Evolutionary conservation across 345 rosid species (phyloP).

Genomic region (Litchi chinensis): DNA sequence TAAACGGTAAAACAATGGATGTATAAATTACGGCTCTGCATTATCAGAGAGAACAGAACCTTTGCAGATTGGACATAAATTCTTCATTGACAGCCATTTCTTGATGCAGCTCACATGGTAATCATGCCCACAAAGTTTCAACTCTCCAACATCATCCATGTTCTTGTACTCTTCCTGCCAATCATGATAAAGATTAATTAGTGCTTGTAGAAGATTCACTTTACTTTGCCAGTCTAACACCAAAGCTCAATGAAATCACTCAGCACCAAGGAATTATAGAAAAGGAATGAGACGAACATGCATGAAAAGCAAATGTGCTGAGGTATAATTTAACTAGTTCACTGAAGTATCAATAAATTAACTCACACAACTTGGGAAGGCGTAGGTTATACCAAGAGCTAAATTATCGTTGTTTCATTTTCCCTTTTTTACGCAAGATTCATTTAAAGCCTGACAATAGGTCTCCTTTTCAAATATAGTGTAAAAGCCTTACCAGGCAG

Average conservation of each 20-base stretch:
- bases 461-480: not conserved
- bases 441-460: not conserved
- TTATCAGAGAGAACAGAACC: constrained; percentile 50
- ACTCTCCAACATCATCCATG: constrained; percentile 53
- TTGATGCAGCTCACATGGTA: constrained; percentile 75
- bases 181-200: constrained; percentile 5
- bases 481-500: constrained; percentile 68
- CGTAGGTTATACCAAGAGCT: not conserved
- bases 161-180: constrained; percentile 76
- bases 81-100: constrained; percentile 89
- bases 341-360: not conserved
- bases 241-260: not conserved
- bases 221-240: not conserved
- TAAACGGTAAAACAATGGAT: constrained; percentile 10
- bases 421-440: not conserved
- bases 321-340: not conserved
- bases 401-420: not conserved
- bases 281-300: not conserved
- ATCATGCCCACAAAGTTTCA: constrained; percentile 70
- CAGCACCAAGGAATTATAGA: not conserved
- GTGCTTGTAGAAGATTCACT: not conserved
- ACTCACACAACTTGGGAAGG: not conserved
- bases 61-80: constrained; percentile 88
- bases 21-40: constrained; percentile 16
- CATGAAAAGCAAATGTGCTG: not conserved